These are phyloP conservation scores for Cenchrus fungigraminus DNA, from an alignment of 176 grass and related monocot species.

Conservation along the genomic window DNA sequence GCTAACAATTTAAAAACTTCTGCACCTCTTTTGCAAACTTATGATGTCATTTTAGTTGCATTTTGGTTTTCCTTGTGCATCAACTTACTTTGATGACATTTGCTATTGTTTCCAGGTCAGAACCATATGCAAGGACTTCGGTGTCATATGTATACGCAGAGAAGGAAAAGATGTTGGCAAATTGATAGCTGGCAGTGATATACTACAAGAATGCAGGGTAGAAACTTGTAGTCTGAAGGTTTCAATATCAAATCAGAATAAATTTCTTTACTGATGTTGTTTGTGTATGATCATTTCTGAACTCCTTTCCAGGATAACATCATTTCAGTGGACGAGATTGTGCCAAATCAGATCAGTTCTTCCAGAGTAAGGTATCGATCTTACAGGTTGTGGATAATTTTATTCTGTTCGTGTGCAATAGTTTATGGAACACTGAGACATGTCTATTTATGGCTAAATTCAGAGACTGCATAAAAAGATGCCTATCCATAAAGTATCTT, in stretches of 20 bases:
- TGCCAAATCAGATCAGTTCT: slow-evolving; percentile 93
- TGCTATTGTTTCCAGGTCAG: slow-evolving; percentile 53
- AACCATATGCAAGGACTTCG: slow-evolving; percentile 76
- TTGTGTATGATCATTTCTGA: not conserved
- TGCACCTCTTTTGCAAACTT: not conserved
- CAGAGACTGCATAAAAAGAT: slow-evolving; percentile 64
- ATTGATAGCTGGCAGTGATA: slow-evolving; percentile 58
- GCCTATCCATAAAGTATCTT: slow-evolving; percentile 76
- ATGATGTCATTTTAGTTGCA: not conserved
- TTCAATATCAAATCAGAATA: not conserved
- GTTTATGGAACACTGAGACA: not conserved
- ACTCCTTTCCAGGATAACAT: slow-evolving; percentile 69
- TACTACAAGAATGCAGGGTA: slow-evolving; percentile 72
- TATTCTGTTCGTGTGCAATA: not conserved
- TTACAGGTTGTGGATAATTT: not conserved
- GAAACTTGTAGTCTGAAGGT: not conserved
- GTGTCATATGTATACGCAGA: slow-evolving; percentile 71
- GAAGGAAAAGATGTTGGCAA: slow-evolving; percentile 76
- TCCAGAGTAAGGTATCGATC: slow-evolving; percentile 79
- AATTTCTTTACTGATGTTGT: not conserved
- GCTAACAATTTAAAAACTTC: not conserved
- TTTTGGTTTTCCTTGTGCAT: not conserved
- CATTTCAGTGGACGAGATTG: slow-evolving; percentile 74
- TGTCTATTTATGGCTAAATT: slow-evolving; percentile 2
- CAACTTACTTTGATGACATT: not conserved